phyloP scores from a whole-genome alignment of 164 flowering plant species.

The Vitis rupestris region DNA sequence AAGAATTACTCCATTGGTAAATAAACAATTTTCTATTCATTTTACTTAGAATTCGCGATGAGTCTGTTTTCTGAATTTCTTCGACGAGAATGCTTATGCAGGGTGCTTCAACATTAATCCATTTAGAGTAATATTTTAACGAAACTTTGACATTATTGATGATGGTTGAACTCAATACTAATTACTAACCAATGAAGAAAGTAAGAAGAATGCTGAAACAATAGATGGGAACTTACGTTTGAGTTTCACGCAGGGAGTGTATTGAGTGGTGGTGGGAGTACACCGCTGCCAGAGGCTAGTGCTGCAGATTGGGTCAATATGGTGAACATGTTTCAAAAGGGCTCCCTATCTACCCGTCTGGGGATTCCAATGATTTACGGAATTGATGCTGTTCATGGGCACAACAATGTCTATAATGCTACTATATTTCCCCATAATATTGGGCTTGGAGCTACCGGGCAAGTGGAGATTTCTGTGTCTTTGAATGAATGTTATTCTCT shows the following conservation, averaged over 20 bases:
- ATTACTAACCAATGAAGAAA: too few species aligned
- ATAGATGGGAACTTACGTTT: not conserved
- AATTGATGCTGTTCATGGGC: constrained; percentile 67
- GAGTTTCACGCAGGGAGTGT: constrained; percentile 43
- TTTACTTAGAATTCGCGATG: not conserved
- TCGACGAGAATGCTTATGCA: not conserved
- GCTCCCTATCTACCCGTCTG: constrained; percentile 46
- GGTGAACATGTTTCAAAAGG: constrained; percentile 52
- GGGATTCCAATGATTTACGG: constrained; percentile 67
- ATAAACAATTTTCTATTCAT: not conserved
- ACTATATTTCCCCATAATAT: constrained; percentile 65
- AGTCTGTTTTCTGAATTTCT: not conserved
- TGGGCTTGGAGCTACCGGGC: constrained; percentile 64
- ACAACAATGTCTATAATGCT: constrained; percentile 56
- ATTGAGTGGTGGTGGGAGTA: constrained; percentile 61
- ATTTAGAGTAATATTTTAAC: not conserved
- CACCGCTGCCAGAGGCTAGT: constrained; percentile 48
- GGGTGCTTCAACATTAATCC: not conserved
- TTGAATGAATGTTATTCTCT: not conserved
- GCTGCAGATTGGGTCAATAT: constrained; percentile 56
- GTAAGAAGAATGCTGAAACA: not conserved
- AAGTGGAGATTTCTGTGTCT: constrained; percentile 7
- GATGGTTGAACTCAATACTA: not conserved
- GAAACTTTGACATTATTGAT: not conserved
- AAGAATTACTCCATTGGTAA: constrained; percentile 46